A percentile compares a stretch with the other conserved stretches of the same genome.
Conservation (phyloP, 495 filamentous ascomycete genomes). For the Penicillium angulare region DNA sequence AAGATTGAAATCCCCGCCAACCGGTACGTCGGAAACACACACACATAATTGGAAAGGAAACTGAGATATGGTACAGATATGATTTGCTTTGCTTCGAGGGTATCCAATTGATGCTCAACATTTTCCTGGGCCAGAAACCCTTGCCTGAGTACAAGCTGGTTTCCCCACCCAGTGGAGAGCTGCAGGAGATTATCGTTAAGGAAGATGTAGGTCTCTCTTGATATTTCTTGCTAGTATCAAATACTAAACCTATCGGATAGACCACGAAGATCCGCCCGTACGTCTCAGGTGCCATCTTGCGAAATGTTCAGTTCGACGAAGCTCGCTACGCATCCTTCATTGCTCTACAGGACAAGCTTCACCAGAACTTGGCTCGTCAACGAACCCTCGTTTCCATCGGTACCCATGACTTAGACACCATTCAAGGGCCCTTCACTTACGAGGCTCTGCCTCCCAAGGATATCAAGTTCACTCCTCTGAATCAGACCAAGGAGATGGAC, state of each 20-base stretch:
- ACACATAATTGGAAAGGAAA: not conserved
- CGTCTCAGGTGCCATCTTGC: constrained; percentile 81
- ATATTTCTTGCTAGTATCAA: not conserved
- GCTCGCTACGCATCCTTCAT: constrained; percentile 97
- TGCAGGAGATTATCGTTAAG: constrained; percentile 76
- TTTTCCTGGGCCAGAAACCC: constrained; percentile 74
- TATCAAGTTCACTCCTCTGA: constrained; percentile 87
- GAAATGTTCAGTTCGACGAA: constrained; percentile 87
- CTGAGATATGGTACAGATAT: constrained; percentile 60
- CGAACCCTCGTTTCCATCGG: constrained; percentile 93
- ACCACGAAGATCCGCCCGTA: constrained; percentile 80
- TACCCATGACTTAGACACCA: constrained; percentile 92
- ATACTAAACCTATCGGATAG: constrained; percentile 29
- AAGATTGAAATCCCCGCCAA: constrained; percentile 99
- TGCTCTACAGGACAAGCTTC: constrained; percentile 93
- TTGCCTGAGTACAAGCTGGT: constrained; percentile 77
- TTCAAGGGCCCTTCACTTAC: constrained; percentile 95
- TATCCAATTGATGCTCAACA: constrained; percentile 90
- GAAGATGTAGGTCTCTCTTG: constrained; percentile 52
- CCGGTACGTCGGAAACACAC: constrained; percentile 45
- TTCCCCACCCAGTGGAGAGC: constrained; percentile 66
- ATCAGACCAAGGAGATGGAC: constrained; percentile 84
- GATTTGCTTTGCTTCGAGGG: constrained; percentile 99
- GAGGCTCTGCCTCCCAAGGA: constrained; percentile 89
- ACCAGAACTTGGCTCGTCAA: constrained; percentile 92